Evolutionary conservation across 1,284 basidiomycete species (phyloP), one percentile per base, ranked within the genome.

Genomic region (Ceratorhiza oryzae-sativae): DNA sequence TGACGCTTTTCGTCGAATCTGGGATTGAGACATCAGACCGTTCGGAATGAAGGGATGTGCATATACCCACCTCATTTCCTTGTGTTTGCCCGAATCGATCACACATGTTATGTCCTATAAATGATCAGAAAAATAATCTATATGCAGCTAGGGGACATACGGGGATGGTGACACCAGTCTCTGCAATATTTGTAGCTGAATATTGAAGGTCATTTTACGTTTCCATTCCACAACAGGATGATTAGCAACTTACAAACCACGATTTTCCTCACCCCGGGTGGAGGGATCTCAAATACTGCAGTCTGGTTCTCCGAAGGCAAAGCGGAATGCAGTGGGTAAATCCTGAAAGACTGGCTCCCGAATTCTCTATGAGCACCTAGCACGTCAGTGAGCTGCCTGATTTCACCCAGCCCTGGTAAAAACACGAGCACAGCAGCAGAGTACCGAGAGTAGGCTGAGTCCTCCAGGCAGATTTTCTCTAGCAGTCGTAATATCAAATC

Each of bases 1-100:
- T 99, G 97, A 6, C 97, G 88, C 82, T 98, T 99, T 82, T 99
- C 97, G 78, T 99, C 97, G 78, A 96, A 99, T 75, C 93, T 94
- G 75, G 74, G 25, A 10, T 15, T 3, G 46, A 51, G 32, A 20
- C 25, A 10, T 15, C 12, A 20, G 49, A 18, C 25, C 18, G 32
- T 27, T 12, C 23, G 34, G n/a, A 45, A 18, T 25, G 20, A 56
- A 42, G 3, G 20, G 8, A 32, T 34, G 30, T 36, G 42, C 23
- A 51, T 41, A 59, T 30, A 53, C 36, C 18, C 48, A 72, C 75
- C 75, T 63, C 72, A 74, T 75, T 59, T 80, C 84, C 74, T 93
- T 87, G 79, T 99, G 96, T 79, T 95, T 96, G 59, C 97, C 97
- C 0, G 90, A 88, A 79, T 99, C 97, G 72, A 99, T 96, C 13